Evolutionary conservation across 2,329 filamentous ascomycete genomes (phyloP).

Genomic region (Aspergillus tanneri): DNA sequence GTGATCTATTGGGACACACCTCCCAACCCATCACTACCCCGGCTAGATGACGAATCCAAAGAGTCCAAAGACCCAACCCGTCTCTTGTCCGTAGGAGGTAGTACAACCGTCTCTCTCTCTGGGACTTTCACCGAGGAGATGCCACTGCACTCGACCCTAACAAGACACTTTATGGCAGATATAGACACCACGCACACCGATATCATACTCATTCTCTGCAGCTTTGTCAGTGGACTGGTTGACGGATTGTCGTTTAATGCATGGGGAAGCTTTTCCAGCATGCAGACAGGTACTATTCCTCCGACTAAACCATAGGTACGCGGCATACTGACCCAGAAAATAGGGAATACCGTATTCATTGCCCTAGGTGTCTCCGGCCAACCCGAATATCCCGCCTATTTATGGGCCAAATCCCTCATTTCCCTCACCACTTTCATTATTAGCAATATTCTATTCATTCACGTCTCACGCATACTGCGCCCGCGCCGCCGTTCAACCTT

Average conservation of each 20-base stretch:
- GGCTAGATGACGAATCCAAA: conserved; percentile 13
- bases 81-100: conserved; percentile 24
- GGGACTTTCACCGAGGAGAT: conserved; percentile 14
- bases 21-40: conserved; percentile 2
- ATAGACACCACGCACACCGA: conserved; percentile 29
- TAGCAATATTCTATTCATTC: conserved; percentile 43
- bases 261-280: conserved; percentile 45
- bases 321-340: neutral
- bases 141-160: conserved; percentile 16
- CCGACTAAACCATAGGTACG: neutral
- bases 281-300: conserved; percentile 46
- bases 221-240: conserved; percentile 41
- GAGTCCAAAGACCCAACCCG: conserved; percentile 21
- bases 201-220: conserved; percentile 35
- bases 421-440: conserved; percentile 39
- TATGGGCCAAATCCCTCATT: conserved; percentile 46
- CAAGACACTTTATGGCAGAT: conserved; percentile 22
- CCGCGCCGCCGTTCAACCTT: conserved; percentile 41
- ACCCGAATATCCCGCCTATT: conserved; percentile 39
- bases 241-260: conserved; percentile 45
- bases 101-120: conserved; percentile 26
- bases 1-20: conserved; percentile 15
- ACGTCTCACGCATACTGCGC: conserved; percentile 31
- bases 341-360: conserved; percentile 47
- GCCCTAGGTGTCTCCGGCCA: conserved; percentile 44